These are phyloP conservation scores for Cutaneotrichosporon dermatis DNA, from an alignment of 1,284 basidiomycete genomes.

Conservation along the genomic window DNA sequence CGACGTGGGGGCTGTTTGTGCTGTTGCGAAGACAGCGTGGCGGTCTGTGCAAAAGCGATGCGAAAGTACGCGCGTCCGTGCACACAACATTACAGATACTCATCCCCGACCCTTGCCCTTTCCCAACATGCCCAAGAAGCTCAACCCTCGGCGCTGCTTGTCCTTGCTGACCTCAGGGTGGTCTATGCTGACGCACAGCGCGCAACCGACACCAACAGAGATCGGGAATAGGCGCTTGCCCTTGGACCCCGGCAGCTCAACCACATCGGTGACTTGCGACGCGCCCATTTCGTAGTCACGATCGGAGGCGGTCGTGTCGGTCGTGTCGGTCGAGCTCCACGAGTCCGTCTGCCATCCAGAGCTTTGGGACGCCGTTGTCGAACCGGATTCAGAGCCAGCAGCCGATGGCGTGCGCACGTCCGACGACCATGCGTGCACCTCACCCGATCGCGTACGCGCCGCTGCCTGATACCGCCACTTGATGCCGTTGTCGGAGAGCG, in stretches of 20 bases:
- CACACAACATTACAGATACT: neutral
- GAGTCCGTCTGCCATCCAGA: no score
- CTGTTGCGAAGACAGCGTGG: neutral
- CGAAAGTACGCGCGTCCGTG: neutral
- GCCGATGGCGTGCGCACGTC: no score
- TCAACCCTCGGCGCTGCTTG: neutral
- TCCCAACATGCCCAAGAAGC: neutral
- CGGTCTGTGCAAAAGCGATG: neutral
- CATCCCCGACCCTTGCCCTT: neutral
- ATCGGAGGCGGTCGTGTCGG: neutral
- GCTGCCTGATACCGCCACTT: neutral
- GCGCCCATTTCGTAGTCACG: neutral
- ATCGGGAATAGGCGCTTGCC: neutral
- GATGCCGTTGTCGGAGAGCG: neutral
- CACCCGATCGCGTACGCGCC: neutral
- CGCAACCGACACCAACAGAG: neutral
- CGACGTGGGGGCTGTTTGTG: neutral
- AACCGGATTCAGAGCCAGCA: no score
- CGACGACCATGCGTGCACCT: neutral
- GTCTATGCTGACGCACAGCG: neutral
- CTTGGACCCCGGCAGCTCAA: neutral
- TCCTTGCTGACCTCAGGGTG: neutral
- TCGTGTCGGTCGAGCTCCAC: neutral
- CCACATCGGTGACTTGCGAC: neutral
- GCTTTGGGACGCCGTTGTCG: no score